These are phyloP conservation scores for Linnemannia elongata DNA, from an alignment of 192 early-diverging fungal genomes.

Conservation along the genomic window DNA sequence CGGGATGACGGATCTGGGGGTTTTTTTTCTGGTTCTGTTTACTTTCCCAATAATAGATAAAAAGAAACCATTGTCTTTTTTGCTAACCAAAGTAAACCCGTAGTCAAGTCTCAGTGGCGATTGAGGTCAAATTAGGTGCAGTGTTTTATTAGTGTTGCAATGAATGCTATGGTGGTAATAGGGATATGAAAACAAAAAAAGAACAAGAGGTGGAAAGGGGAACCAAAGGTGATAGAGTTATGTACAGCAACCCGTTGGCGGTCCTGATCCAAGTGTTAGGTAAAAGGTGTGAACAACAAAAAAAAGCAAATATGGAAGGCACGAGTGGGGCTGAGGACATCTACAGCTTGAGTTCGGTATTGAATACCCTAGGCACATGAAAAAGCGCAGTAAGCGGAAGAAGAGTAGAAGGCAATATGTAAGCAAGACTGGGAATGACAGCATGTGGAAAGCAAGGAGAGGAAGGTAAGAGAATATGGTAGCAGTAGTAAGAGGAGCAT, in stretches of 20 bases:
- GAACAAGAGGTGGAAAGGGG: neutral
- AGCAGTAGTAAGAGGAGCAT: neutral
- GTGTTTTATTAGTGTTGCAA: neutral
- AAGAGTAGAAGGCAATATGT: neutral
- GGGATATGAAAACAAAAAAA: neutral
- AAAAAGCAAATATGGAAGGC: neutral
- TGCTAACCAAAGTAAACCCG: too few species aligned
- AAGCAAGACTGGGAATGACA: neutral
- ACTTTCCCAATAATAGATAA: too few species aligned
- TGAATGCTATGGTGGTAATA: neutral
- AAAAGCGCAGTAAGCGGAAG: neutral
- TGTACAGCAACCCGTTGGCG: neutral
- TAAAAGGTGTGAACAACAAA: neutral
- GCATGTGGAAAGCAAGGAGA: neutral
- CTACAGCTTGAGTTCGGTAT: slow-evolving; percentile 36
- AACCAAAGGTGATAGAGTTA: neutral
- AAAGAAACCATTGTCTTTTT: too few species aligned
- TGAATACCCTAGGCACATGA: slow-evolving; percentile 33
- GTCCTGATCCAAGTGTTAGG: neutral
- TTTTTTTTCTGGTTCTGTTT: too few species aligned
- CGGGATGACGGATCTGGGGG: too few species aligned
- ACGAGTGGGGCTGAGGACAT: neutral
- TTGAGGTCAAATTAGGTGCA: neutral
- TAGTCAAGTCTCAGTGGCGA: neutral
- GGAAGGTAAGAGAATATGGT: neutral